Evolutionary conservation across 2,329 filamentous ascomycete species (phyloP), one percentile per base, ranked within the genome.

Genomic region (Trichoderma sp.): DNA sequence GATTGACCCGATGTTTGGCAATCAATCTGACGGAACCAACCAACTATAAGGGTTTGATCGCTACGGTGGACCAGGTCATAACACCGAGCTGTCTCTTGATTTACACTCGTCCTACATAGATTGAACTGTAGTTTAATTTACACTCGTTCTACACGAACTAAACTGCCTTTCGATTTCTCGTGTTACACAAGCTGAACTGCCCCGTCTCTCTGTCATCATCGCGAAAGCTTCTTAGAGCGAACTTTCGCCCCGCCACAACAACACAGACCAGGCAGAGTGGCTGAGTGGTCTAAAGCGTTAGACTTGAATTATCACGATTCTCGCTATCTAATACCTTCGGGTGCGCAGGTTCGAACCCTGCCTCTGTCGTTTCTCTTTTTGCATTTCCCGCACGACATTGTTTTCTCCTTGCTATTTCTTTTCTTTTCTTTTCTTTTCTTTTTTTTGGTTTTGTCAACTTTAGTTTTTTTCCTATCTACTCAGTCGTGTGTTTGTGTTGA

Each of bases 241-340:
- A 5, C 27, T 25, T 48, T 7, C 9, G 13, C 2, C n/a, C n/a
- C 25, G 37, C 52, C 27, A 56, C 19, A 5, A 56, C 19, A 5
- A 48, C 56, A 59, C 64, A 27, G 39, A 50, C 15, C 32, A 29
- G 64, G 64, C 64, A 67, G 64, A 67, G 64, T 67, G 64, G 64
- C 64, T 67, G 64, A 67, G 64, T 67, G 64, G 64, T 67, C 64
- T 67, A 67, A 67, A 67, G 64, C 64, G 64, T 67, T 67, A 59
- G 64, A 67, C 64, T 67, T 67, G 64, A 67, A 67, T 67, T 25
- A 67, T 29, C 32, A 8, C 54, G 64, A 67, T 67, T 67, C 64
- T 59, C 54, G 64, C 54, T 59, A 67, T 67, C 64, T 59, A 67
- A 67, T 67, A 67, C 64, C 64, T 67, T 67, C 64, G 64, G 64